These are phyloP conservation scores for Fusarium siculi DNA, from an alignment of 2,329 filamentous ascomycete species.

Conservation along the genomic window DNA sequence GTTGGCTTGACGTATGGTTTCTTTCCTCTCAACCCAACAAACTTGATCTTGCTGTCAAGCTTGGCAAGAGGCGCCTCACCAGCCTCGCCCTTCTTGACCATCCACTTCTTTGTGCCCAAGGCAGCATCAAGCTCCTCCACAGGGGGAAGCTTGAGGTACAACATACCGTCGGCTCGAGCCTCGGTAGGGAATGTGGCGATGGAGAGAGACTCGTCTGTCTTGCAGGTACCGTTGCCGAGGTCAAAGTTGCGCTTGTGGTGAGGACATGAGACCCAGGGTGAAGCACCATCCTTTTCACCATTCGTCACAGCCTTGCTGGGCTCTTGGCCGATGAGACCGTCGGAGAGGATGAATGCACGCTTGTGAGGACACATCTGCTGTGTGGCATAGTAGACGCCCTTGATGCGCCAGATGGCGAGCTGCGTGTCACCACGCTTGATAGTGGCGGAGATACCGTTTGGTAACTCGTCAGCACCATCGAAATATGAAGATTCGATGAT, in stretches of 20 bases:
- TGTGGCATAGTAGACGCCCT: constrained; percentile 82
- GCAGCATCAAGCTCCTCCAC: constrained; percentile 82
- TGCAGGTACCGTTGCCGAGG: constrained; percentile 76
- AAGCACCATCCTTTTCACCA: constrained; percentile 11
- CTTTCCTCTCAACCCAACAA: constrained; percentile 57
- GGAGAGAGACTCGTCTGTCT: constrained; percentile 77
- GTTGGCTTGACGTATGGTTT: constrained; percentile 53
- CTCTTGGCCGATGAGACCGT: constrained; percentile 82
- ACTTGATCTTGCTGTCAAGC: constrained; percentile 59
- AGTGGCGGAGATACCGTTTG: constrained; percentile 78
- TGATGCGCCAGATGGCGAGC: constrained; percentile 85
- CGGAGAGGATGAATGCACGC: constrained; percentile 87
- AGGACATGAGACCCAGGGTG: constrained; percentile 86
- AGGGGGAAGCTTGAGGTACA: constrained; percentile 84
- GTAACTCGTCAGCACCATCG: constrained; percentile 67
- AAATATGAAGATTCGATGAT: constrained; percentile 79
- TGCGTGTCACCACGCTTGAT: constrained; percentile 91
- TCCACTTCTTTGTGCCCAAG: constrained; percentile 82
- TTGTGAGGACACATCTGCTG: constrained; percentile 98
- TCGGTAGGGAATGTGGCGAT: constrained; percentile 86
- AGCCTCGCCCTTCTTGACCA: constrained; percentile 76
- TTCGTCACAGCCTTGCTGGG: constrained; percentile 43
- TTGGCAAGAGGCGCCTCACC: constrained; percentile 54
- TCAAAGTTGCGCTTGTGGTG: constrained; percentile 92
- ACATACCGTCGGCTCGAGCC: constrained; percentile 76